Percentiles rank a stretch among this genome's conserved stretches.
Conservation (phyloP, 768 basidiomycete species). For the Podaxis sp. region DNA sequence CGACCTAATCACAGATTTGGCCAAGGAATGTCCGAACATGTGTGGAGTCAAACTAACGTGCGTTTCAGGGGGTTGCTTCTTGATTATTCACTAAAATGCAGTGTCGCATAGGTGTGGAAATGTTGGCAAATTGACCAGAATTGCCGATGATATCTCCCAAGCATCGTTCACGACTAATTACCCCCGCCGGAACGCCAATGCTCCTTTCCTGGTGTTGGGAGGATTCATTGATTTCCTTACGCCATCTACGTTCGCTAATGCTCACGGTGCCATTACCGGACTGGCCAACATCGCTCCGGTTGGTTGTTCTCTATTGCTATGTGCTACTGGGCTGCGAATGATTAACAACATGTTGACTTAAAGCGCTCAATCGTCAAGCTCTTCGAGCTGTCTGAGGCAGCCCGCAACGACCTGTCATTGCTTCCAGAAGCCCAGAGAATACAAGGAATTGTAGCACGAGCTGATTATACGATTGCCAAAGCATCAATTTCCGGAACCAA, state of each 20-base stretch:
- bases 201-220: constrained; percentile 82
- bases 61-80: constrained; percentile 26
- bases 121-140: constrained; percentile 88
- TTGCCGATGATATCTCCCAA: constrained; percentile 65
- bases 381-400: constrained; percentile 58
- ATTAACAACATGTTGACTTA: not conserved
- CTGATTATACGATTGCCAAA: constrained; percentile 79
- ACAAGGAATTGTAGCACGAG: constrained; percentile 79
- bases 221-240: constrained; percentile 85
- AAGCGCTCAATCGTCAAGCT: constrained; percentile 62
- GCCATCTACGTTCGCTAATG: constrained; percentile 69
- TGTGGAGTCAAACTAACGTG: constrained; percentile 90
- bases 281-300: constrained; percentile 84
- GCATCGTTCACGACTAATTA: constrained; percentile 53
- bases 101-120: constrained; percentile 68
- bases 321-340: constrained; percentile 14
- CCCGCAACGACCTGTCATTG: constrained; percentile 52
- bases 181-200: constrained; percentile 66
- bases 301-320: constrained; percentile 18
- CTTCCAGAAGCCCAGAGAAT: constrained; percentile 70
- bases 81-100: constrained; percentile 10
- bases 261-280: constrained; percentile 89
- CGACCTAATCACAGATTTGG: constrained; percentile 81
- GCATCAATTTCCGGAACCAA: constrained; percentile 84
- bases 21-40: constrained; percentile 71